Evolutionary conservation across 2,329 filamentous ascomycete species (phyloP).

Genomic region (Trichophyton verrucosum): DNA sequence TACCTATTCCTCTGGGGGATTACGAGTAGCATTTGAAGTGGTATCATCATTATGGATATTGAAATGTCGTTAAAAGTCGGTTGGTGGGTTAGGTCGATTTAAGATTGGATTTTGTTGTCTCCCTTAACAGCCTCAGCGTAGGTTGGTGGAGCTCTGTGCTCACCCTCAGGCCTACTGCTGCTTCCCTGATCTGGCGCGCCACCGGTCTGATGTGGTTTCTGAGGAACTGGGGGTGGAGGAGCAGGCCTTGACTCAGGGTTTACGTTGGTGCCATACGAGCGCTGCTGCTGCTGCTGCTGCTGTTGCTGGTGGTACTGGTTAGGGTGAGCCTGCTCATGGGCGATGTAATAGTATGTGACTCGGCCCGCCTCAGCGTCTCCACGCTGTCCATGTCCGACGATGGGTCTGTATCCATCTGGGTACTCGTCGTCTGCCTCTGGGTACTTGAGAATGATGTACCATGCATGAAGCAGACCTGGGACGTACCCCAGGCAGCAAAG

Average conservation of each 20-base stretch:
- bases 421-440: conserved; percentile 59
- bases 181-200: conserved; percentile 13
- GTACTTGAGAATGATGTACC: conserved; percentile 93
- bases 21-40: neutral
- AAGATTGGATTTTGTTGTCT: conserved; percentile 79
- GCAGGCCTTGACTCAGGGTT: conserved; percentile 19
- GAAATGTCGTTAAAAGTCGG: neutral
- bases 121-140: conserved; percentile 84
- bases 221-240: conserved; percentile 17
- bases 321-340: conserved; percentile 30
- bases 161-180: conserved; percentile 25
- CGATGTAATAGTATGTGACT: conserved; percentile 69
- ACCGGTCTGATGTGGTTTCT: neutral
- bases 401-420: conserved; percentile 47
- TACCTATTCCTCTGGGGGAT: neutral
- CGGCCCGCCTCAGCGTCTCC: conserved; percentile 30
- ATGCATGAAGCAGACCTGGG: conserved; percentile 83
- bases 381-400: conserved; percentile 41
- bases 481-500: conserved; percentile 69
- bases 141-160: conserved; percentile 52
- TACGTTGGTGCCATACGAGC: conserved; percentile 29
- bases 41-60: neutral
- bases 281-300: conserved; percentile 20
- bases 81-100: neutral
- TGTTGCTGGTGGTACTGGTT: conserved; percentile 16